Evolutionary conservation across 1,284 basidiomycete genomes (phyloP).

Genomic region (Heliocybe sulcata): DNA sequence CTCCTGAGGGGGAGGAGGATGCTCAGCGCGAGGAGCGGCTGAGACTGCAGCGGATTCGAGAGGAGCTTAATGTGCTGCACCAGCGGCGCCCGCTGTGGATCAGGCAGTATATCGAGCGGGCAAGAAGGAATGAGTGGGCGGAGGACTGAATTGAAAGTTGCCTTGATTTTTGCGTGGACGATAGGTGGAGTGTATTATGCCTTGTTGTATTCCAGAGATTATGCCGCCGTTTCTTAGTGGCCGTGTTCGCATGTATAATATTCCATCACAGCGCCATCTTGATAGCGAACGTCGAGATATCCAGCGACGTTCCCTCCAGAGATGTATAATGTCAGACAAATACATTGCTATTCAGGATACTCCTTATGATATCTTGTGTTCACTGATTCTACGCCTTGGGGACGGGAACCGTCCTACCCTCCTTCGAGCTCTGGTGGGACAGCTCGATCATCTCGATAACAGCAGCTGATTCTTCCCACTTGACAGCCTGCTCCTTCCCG

Average conservation of each 20-base stretch:
- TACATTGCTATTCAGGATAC: background rate
- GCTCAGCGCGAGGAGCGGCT: constrained; percentile 26
- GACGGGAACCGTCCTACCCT: constrained; percentile 44
- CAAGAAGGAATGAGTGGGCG: constrained; percentile 59
- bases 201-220: background rate
- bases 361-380: background rate
- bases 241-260: background rate
- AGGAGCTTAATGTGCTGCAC: constrained; percentile 39
- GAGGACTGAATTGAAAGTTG: constrained; percentile 52
- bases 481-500: constrained; percentile 47
- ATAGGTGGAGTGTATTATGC: background rate
- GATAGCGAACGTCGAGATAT: background rate
- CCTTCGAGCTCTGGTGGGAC: constrained; percentile 54
- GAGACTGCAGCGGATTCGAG: constrained; percentile 26
- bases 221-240: background rate
- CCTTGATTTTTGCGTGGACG: background rate
- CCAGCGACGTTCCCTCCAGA: too few species aligned
- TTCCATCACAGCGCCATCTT: background rate
- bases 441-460: constrained; percentile 73
- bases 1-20: constrained; percentile 23
- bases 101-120: constrained; percentile 55
- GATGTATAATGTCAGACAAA: too few species aligned
- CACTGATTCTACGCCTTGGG: constrained; percentile 3
- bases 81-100: constrained; percentile 54
- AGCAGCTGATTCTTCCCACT: constrained; percentile 61